A percentile compares a stretch with the other conserved stretches of the same genome.
Evolutionary conservation across 352 stramenopile species (phyloP).

Genomic region (Pythium sukuiense): DNA sequence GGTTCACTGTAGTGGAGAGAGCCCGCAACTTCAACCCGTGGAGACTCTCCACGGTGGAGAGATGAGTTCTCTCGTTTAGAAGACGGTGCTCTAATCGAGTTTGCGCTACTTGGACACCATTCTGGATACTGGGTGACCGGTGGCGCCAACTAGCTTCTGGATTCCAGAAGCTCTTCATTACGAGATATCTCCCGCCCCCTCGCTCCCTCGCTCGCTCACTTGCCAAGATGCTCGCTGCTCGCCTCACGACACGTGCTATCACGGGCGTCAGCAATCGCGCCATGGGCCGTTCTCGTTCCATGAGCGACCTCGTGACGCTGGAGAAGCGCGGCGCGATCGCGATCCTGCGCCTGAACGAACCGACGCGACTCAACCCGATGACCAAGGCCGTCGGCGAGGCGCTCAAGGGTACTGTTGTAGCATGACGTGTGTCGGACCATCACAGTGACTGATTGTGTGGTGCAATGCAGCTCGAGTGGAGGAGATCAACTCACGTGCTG

Average conservation of each 20-base stretch:
- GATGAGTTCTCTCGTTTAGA: background rate
- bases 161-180: too few relatives aligned
- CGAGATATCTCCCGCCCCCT: background rate
- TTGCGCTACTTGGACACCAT: too few relatives aligned
- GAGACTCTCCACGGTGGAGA: background rate
- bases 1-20: too few relatives aligned
- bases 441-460: background rate
- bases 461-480: constrained; percentile 34
- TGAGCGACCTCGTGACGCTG: constrained; percentile 49
- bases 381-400: constrained; percentile 80
- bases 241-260: constrained; percentile 1
- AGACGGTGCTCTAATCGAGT: background rate
- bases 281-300: constrained; percentile 20
- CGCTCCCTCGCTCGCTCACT: background rate
- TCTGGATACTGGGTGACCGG: too few relatives aligned
- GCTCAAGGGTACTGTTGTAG: constrained; percentile 36
- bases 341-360: constrained; percentile 72
- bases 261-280: background rate
- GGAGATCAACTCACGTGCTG: constrained; percentile 46
- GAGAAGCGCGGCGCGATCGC: constrained; percentile 47
- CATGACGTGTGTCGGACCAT: background rate
- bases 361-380: constrained; percentile 86
- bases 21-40: too few relatives aligned
- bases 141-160: too few relatives aligned
- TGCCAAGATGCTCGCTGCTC: background rate